Evolutionary conservation across 768 basidiomycete genomes (phyloP), one percentile per base, ranked within the genome.

Genomic region (Ephemerocybe angulata): DNA sequence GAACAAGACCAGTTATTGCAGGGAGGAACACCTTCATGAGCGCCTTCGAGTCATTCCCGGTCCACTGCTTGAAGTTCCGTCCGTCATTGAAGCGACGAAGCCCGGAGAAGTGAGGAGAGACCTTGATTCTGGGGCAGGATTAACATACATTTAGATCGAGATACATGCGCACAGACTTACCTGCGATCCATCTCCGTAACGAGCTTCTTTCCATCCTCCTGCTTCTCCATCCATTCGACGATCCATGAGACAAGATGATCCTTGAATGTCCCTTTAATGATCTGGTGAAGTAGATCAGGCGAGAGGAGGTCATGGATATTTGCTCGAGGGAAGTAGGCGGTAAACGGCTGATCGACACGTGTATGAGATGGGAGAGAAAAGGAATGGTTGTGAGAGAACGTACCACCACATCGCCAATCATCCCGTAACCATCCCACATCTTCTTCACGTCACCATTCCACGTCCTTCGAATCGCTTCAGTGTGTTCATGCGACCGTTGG

Each of bases 251-350:
- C 72, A 1, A 76, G 57, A 47, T 75, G 75, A 37, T 75, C 76
- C 51, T 76, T 77, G 61, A 76, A 76, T 2, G 61, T 66, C 2
- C 72, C 71, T 50, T 74, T 74, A 52, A 76, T 72, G 10, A 74
- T 24, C 58, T 75, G 72, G 56, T 76, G 72, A 1, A 73, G 62
- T 0, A 72, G 56, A 52, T 72, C 68, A 4, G 70, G 64, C 0
- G 68, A 40, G 0, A 72, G 12, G 3, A 71, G 55, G 35, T 70
- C 67, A 54, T 72, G 61, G 28, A 73, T 72, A 48, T 73, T 64
- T 0, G 70, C 70, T 2, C 59, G 58, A 0, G 70, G 70, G 54
- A 73, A 70, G 4, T 55, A 17, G 30, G 58, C 28, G 4, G 66
- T 70, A 48, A 70, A 72, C 0, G 69, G 70, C 67, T 71, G 40